Percentiles rank a stretch among this genome's conserved stretches.
phyloP scores from a whole-genome alignment of 2,329 filamentous ascomycete genomes.

The Aschersonia sp. region DNA sequence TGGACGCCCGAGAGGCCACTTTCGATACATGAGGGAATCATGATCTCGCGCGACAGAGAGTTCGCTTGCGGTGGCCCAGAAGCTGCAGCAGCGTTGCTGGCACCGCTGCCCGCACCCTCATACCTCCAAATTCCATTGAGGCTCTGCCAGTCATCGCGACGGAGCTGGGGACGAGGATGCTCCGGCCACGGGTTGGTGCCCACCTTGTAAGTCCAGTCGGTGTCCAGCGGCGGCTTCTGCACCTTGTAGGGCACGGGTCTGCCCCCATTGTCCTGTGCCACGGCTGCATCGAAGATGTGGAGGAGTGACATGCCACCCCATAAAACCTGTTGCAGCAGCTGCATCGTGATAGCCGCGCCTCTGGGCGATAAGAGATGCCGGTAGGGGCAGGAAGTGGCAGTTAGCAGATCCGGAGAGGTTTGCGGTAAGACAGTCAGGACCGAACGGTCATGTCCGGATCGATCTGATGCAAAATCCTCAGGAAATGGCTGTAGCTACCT shows the following conservation, averaged over 20 bases:
- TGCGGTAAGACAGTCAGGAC: background rate
- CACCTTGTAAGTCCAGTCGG: slow-evolving; percentile 36
- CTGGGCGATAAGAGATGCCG: too few relatives aligned
- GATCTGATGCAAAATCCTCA: background rate
- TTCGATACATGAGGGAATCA: slow-evolving; percentile 28
- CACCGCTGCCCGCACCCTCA: slow-evolving; percentile 18
- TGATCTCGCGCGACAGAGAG: slow-evolving; percentile 21
- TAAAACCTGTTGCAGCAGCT: background rate
- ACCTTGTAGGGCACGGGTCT: slow-evolving; percentile 17
- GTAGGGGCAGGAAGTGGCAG: background rate
- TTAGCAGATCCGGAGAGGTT: background rate
- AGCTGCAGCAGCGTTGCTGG: slow-evolving; percentile 7
- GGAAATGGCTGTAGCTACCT: background rate
- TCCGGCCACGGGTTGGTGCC: slow-evolving; percentile 42
- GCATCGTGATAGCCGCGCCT: background rate
- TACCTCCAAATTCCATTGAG: slow-evolving; percentile 47
- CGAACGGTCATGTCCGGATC: background rate
- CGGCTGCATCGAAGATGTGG: background rate
- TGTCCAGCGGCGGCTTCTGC: slow-evolving; percentile 28
- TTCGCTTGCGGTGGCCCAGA: slow-evolving; percentile 7
- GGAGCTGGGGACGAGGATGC: slow-evolving; percentile 41
- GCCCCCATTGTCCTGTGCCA: background rate
- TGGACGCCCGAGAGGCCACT: slow-evolving; percentile 35
- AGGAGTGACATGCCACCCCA: background rate
- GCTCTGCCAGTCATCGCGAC: slow-evolving; percentile 36